phyloP scores from a whole-genome alignment of 805 yeast species.

The Nakazawaea wickerhamii region DNA sequence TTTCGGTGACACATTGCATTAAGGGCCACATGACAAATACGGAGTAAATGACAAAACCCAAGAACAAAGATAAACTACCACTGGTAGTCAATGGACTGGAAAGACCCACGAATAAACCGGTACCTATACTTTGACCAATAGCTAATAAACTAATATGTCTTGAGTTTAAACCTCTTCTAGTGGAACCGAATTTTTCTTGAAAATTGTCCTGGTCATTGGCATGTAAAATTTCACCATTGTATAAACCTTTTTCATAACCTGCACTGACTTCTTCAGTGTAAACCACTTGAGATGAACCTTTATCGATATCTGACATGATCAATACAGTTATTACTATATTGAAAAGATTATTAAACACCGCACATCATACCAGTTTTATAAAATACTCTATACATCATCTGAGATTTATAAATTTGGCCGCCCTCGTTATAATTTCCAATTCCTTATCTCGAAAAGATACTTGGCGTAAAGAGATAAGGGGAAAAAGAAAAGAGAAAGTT shows the following conservation, averaged over 20 bases:
- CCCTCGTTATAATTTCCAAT: no score
- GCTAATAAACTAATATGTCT: slow-evolving; percentile 44
- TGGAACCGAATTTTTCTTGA: slow-evolving; percentile 6
- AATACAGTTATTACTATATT: no score
- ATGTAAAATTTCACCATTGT: neutral
- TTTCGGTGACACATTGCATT: slow-evolving; percentile 37
- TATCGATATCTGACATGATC: no score
- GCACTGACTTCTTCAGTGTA: neutral
- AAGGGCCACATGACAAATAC: slow-evolving; percentile 34
- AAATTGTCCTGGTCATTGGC: slow-evolving; percentile 1
- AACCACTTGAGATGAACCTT: neutral
- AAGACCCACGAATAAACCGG: slow-evolving; percentile 38
- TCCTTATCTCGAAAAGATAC: no score
- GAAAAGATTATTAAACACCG: no score
- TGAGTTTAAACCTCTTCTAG: slow-evolving; percentile 28
- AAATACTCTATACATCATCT: no score
- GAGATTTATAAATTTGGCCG: no score
- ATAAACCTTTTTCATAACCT: neutral
- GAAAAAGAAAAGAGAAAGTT: no score
- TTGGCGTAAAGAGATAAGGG: no score
- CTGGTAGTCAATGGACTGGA: slow-evolving; percentile 34
- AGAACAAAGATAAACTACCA: slow-evolving; percentile 36
- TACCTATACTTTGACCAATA: slow-evolving; percentile 44
- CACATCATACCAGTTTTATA: no score
- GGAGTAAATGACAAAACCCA: slow-evolving; percentile 35